A percentile compares a stretch with the other conserved stretches of the same genome.
Conservation (phyloP, 2,329 filamentous ascomycete genomes). For the Ramularia endophylla region DNA sequence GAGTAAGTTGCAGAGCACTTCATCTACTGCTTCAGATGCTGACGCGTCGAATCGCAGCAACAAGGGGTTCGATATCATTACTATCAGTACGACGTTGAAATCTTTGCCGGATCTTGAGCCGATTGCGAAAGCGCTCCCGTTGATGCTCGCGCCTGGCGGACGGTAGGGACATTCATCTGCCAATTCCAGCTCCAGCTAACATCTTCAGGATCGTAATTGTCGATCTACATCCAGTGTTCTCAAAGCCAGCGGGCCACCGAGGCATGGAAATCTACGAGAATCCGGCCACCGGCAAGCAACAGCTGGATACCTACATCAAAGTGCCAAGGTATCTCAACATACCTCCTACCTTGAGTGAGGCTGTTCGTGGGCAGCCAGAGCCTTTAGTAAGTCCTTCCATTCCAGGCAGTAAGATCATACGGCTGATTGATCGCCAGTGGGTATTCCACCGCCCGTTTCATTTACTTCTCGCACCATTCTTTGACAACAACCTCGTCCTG, state of each 20-base stretch:
- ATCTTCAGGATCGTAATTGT: conserved; percentile 33
- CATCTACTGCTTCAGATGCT: background rate
- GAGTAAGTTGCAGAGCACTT: conserved; percentile 4
- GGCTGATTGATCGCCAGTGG: conserved; percentile 22
- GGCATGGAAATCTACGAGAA: conserved; percentile 37
- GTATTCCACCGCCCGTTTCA: conserved; percentile 44
- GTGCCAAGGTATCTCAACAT: conserved; percentile 41
- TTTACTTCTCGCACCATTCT: conserved; percentile 42
- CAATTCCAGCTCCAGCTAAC: conserved; percentile 2
- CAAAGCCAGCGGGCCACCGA: conserved; percentile 40
- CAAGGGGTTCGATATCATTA: conserved; percentile 40
- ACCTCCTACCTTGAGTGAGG: conserved; percentile 35
- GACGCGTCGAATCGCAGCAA: background rate
- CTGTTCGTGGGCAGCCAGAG: conserved; percentile 25
- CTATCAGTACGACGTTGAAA: conserved; percentile 46
- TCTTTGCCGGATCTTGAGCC: conserved; percentile 42
- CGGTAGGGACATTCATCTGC: conserved; percentile 5
- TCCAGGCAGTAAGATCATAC: conserved; percentile 21
- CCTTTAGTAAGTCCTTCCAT: conserved; percentile 14
- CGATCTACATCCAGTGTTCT: conserved; percentile 46
- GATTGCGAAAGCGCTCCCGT: conserved; percentile 37
- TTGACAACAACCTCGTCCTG: conserved; percentile 38
- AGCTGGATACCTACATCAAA: conserved; percentile 33
- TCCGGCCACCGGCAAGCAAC: conserved; percentile 32
- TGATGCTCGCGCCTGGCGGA: conserved; percentile 36